Percentiles rank a stretch among this genome's conserved stretches.
phyloP scores from a whole-genome alignment of 2,329 filamentous ascomycete species.

The Periconia sp. region DNA sequence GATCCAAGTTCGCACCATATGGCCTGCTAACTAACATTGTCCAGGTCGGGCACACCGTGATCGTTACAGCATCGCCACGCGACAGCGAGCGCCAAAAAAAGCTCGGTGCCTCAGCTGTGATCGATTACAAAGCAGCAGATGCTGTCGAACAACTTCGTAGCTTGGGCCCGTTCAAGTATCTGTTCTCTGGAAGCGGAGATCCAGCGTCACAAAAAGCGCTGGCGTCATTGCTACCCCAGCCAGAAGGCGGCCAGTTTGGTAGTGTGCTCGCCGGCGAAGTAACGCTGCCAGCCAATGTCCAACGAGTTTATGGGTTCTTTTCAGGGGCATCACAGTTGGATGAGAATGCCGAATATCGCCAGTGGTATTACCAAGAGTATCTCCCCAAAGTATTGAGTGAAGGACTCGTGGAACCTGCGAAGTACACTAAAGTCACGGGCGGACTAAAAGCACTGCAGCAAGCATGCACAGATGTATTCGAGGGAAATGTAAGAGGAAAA shows the following conservation, averaged over 20 bases:
- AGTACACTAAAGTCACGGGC: conserved; percentile 24
- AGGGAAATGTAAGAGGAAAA: conserved; percentile 24
- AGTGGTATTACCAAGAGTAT: conserved; percentile 30
- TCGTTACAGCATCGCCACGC: conserved; percentile 27
- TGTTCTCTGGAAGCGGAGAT: conserved; percentile 31
- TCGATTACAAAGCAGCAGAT: conserved; percentile 31
- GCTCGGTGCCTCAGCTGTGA: conserved; percentile 23
- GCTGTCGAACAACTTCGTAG: conserved; percentile 20
- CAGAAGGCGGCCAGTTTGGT: conserved; percentile 21
- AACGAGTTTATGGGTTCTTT: conserved; percentile 26
- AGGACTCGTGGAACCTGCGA: conserved; percentile 23
- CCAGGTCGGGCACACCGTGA: conserved; percentile 29
- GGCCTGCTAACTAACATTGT: conserved; percentile 11
- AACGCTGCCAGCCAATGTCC: conserved; percentile 24
- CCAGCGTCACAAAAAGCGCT: conserved; percentile 25
- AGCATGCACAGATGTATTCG: conserved; percentile 24
- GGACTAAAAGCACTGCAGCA: conserved; percentile 24
- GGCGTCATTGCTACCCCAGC: conserved; percentile 18
- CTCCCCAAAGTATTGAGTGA: conserved; percentile 24
- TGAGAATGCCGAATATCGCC: conserved; percentile 19
- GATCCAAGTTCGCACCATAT: neutral
- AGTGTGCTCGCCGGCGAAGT: conserved; percentile 23
- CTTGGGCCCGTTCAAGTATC: conserved; percentile 27
- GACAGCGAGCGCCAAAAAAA: conserved; percentile 23
- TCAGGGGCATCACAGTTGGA: conserved; percentile 28